These are phyloP conservation scores for Fusarium paranaense DNA, from an alignment of 2,329 filamentous ascomycete genomes.

Conservation along the genomic window DNA sequence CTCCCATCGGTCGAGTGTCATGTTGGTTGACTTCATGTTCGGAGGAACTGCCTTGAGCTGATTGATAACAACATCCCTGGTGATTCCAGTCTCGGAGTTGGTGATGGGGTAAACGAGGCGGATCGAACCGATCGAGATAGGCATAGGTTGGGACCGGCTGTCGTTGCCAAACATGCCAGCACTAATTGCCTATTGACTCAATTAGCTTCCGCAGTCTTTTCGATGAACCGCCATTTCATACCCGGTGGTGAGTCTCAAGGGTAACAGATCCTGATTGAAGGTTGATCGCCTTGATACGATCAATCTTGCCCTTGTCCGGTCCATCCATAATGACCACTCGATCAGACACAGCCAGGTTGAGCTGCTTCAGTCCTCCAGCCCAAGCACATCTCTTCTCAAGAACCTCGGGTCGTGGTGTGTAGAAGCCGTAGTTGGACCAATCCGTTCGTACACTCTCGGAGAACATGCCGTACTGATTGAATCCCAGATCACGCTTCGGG, in stretches of 20 bases:
- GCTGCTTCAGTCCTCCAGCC: conserved; percentile 66
- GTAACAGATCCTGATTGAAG: conserved; percentile 65
- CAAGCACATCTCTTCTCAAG: conserved; percentile 61
- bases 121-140: conserved; percentile 77
- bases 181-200: conserved; percentile 41
- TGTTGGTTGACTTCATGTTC: conserved; percentile 59
- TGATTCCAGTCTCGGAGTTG: conserved; percentile 72
- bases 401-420: conserved; percentile 49
- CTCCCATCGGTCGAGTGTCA: conserved; percentile 56
- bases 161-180: conserved; percentile 48
- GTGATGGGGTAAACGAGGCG: conserved; percentile 84
- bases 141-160: conserved; percentile 48
- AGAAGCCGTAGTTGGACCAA: conserved; percentile 48
- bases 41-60: conserved; percentile 69
- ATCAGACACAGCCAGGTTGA: conserved; percentile 77
- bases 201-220: neutral
- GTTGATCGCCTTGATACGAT: conserved; percentile 71
- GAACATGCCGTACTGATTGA: conserved; percentile 70
- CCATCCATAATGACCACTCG: conserved; percentile 86
- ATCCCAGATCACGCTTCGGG: conserved; percentile 78
- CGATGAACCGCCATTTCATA: conserved; percentile 54
- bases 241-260: conserved; percentile 73
- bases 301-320: conserved; percentile 85
- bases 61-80: conserved; percentile 82
- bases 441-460: conserved; percentile 52